Evolutionary conservation across 495 filamentous ascomycete genomes (phyloP).

Genomic region (Aspergillus taichungensis): DNA sequence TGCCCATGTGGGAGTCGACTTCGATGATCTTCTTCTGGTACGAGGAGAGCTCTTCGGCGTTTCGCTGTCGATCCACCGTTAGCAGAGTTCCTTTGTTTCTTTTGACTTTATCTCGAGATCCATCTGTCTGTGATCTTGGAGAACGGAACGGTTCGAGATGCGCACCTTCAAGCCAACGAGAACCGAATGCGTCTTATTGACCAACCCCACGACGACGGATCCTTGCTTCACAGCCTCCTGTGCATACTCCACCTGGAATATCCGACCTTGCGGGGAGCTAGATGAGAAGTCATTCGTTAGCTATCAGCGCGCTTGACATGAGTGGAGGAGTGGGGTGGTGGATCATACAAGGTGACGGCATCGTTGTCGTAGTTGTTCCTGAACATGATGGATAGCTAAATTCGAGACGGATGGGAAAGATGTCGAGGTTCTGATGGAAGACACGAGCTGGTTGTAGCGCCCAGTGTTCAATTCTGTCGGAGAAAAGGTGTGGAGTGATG

Average conservation of each 20-base stretch:
- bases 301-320: conserved; percentile 11
- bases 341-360: conserved; percentile 90
- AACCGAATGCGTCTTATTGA: conserved; percentile 95
- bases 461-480: conserved; percentile 3
- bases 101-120: background rate
- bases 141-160: background rate
- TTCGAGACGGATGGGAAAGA: background rate
- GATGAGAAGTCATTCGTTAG: conserved; percentile 7
- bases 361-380: conserved; percentile 99
- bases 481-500: conserved; percentile 19
- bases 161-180: conserved; percentile 92
- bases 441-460: background rate
- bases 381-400: conserved; percentile 61
- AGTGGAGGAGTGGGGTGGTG: conserved; percentile 19
- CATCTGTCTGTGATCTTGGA: too few relatives aligned
- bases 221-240: conserved; percentile 98
- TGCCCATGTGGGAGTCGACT: conserved; percentile 90
- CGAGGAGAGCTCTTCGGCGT: conserved; percentile 97
- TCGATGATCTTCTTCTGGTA: conserved; percentile 99
- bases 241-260: conserved; percentile 99
- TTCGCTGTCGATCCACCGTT: conserved; percentile 51
- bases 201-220: conserved; percentile 91
- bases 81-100: too few relatives aligned
- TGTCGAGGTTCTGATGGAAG: background rate
- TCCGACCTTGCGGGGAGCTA: conserved; percentile 97